Conservation (phyloP, 2,329 filamentous ascomycete genomes). For the Aureobasidium sp. region DNA sequence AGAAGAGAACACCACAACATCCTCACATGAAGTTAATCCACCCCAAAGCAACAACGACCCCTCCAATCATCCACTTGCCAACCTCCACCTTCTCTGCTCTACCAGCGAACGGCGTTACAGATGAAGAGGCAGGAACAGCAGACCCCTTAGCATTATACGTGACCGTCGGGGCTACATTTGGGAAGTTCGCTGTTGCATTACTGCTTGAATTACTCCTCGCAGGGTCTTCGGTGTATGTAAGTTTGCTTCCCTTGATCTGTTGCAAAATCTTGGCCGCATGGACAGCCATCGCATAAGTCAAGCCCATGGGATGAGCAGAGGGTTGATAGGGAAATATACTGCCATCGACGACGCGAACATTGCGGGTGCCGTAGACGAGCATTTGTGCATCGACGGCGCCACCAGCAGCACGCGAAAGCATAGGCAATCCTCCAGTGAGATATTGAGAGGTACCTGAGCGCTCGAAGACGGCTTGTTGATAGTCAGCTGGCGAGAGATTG, state of each 20-base stretch:
- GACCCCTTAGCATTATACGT: background rate
- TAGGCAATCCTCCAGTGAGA: slow-evolving; percentile 17
- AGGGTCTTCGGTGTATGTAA: background rate
- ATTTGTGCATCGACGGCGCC: slow-evolving; percentile 28
- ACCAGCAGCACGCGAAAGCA: slow-evolving; percentile 24
- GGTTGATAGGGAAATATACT: slow-evolving; percentile 27
- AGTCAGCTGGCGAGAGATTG: background rate
- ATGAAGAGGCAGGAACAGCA: background rate
- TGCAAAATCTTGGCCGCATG: slow-evolving; percentile 1
- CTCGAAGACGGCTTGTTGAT: background rate
- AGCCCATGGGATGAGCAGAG: slow-evolving; percentile 26
- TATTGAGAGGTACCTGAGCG: slow-evolving; percentile 5
- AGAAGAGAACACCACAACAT: background rate
- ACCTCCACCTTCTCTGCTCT: background rate
- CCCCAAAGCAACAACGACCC: background rate
- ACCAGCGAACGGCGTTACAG: background rate
- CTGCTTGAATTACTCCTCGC: background rate
- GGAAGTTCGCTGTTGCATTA: background rate
- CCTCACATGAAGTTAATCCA: background rate
- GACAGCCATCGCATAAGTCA: slow-evolving; percentile 3
- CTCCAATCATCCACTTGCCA: background rate
- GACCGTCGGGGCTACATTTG: background rate
- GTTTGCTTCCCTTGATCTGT: background rate
- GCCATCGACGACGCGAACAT: slow-evolving; percentile 31
- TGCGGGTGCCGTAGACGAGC: slow-evolving; percentile 27